Conservation (phyloP, 202 grass and related monocot genomes). For the Hordeum pubiflorum region DNA sequence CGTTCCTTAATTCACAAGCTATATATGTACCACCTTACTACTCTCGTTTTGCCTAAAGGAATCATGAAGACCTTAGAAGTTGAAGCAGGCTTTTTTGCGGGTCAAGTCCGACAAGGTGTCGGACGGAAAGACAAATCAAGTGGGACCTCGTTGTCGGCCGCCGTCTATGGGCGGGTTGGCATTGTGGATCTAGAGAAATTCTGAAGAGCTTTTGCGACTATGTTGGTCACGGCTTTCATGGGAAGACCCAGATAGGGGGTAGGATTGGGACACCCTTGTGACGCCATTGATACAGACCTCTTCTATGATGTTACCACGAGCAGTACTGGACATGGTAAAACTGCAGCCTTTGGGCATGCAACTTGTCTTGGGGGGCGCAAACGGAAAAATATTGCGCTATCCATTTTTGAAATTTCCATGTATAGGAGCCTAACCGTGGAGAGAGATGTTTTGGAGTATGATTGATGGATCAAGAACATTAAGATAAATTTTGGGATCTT, state of each 20-base stretch:
- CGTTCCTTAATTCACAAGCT: background rate
- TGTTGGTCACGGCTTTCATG: background rate
- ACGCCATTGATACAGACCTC: background rate
- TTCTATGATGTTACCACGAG: background rate
- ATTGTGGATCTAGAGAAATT: background rate
- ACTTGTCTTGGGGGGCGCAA: background rate
- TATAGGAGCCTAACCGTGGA: background rate
- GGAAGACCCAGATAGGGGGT: background rate
- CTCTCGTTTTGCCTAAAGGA: background rate
- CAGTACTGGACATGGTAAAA: background rate
- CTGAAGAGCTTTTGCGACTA: background rate
- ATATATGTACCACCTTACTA: background rate
- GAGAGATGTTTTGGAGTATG: background rate
- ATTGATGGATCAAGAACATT: background rate
- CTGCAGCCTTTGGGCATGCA: background rate
- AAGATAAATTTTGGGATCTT: background rate
- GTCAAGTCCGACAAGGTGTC: background rate
- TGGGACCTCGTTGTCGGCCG: background rate
- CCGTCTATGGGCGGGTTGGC: background rate
- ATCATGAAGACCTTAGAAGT: background rate
- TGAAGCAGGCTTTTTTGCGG: background rate
- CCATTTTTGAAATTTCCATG: background rate
- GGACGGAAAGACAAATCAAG: background rate
- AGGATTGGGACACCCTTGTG: background rate
- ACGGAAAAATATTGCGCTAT: background rate